These are phyloP conservation scores for Moesziomyces antarcticus DNA, from an alignment of 1,284 basidiomycete genomes.

Conservation along the genomic window DNA sequence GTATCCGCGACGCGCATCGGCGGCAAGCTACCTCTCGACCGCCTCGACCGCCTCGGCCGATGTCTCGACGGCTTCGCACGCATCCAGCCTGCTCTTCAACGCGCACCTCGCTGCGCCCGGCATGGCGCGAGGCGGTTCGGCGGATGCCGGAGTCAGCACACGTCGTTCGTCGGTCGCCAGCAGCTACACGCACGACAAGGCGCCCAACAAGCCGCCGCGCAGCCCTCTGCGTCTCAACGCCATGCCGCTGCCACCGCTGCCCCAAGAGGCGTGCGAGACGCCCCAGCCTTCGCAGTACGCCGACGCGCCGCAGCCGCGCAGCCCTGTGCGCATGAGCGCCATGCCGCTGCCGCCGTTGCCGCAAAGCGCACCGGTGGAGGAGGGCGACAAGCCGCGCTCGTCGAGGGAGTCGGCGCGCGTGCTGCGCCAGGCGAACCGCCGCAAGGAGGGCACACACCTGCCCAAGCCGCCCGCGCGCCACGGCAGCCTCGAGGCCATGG, in stretches of 20 bases:
- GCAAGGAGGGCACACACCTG: constrained; percentile 18
- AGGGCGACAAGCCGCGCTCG: constrained; percentile 11
- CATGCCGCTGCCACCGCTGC: constrained; percentile 10
- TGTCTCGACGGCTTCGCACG: constrained; percentile 28
- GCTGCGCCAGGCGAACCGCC: constrained; percentile 22
- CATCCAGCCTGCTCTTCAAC: constrained; percentile 35
- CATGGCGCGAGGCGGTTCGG: constrained; percentile 18
- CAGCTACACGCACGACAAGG: constrained; percentile 20
- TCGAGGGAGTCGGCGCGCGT: constrained; percentile 9
- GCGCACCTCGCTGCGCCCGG: constrained; percentile 17
- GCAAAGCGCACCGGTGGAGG: neutral
- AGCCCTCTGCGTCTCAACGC: constrained; percentile 23
- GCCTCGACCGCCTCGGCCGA: constrained; percentile 33
- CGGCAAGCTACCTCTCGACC: constrained; percentile 31
- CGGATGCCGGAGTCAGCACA: constrained; percentile 24
- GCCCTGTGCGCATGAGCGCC: constrained; percentile 19
- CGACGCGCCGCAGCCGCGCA: constrained; percentile 3
- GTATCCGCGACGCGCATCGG: constrained; percentile 19
- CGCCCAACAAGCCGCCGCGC: constrained; percentile 19
- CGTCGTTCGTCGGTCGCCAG: constrained; percentile 37
- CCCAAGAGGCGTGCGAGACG: constrained; percentile 13
- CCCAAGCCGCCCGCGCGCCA: constrained; percentile 25
- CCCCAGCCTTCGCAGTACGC: constrained; percentile 10
- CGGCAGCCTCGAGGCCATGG: constrained; percentile 27
- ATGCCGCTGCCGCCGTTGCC: constrained; percentile 36